These are phyloP conservation scores for Blastobotrys terrestris DNA, from an alignment of 805 yeast genomes.

Conservation along the genomic window DNA sequence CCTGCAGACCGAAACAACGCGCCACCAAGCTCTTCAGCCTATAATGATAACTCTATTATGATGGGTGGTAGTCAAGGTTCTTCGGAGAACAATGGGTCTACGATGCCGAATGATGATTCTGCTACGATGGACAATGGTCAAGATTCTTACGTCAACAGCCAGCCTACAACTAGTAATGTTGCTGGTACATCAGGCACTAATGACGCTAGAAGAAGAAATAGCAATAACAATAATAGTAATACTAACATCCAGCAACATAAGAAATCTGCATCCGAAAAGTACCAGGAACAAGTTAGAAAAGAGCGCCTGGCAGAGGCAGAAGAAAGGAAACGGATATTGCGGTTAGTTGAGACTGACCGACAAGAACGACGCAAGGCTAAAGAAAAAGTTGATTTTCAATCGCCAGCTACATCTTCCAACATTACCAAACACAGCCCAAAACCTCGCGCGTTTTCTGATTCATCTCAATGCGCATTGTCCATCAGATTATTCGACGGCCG, in stretches of 20 bases:
- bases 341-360: constrained; percentile 47
- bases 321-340: constrained; percentile 52
- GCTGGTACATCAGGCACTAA: too few relatives aligned
- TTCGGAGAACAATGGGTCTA: neutral
- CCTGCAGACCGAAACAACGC: neutral
- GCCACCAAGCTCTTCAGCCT: neutral
- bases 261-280: constrained; percentile 4
- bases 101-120: neutral
- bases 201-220: too few relatives aligned
- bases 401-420: constrained; percentile 5
- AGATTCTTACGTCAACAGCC: too few relatives aligned
- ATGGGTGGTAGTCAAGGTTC: neutral
- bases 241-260: neutral
- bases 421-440: constrained; percentile 5
- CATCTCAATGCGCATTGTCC: constrained; percentile 40
- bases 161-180: too few relatives aligned
- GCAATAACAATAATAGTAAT: neutral
- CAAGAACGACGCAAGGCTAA: constrained; percentile 37
- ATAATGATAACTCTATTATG: neutral
- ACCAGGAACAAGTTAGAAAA: constrained; percentile 10
- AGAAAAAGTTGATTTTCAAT: constrained; percentile 12
- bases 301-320: constrained; percentile 25
- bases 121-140: neutral
- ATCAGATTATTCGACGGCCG: constrained; percentile 65
- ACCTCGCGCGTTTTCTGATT: constrained; percentile 10